These are phyloP conservation scores for Neofusicoccum cordaticola DNA, from an alignment of 2,329 filamentous ascomycete genomes.

Conservation along the genomic window DNA sequence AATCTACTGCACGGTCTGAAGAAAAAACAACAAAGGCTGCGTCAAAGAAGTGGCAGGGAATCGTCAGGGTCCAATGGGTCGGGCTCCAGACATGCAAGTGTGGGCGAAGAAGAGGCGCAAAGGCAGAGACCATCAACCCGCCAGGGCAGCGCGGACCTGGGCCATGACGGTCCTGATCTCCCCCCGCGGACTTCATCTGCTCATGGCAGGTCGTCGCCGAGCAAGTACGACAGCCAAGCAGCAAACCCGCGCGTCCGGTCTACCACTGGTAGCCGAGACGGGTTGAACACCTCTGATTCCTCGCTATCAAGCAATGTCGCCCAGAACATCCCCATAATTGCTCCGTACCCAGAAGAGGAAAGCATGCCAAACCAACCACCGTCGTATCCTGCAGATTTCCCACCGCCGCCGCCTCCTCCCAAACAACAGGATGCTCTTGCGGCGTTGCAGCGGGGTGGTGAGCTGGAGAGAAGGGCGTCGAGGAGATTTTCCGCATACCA, in stretches of 20 bases:
- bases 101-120: slow-evolving; percentile 27
- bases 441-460: slow-evolving; percentile 85
- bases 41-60: slow-evolving; percentile 54
- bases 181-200: slow-evolving; percentile 48
- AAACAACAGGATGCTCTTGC: slow-evolving; percentile 87
- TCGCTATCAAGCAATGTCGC: slow-evolving; percentile 71
- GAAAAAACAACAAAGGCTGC: slow-evolving; percentile 88
- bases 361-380: slow-evolving; percentile 41
- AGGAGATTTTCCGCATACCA: slow-evolving; percentile 94
- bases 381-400: slow-evolving; percentile 54
- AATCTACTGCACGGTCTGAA: slow-evolving; percentile 94
- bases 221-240: slow-evolving; percentile 40
- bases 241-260: slow-evolving; percentile 31
- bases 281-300: slow-evolving; percentile 41
- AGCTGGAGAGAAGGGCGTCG: slow-evolving; percentile 88
- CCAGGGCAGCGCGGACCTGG: slow-evolving; percentile 40
- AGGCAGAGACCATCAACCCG: slow-evolving; percentile 36
- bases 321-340: slow-evolving; percentile 72
- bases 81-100: slow-evolving; percentile 39
- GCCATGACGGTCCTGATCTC: slow-evolving; percentile 39
- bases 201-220: slow-evolving; percentile 44
- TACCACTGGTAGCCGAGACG: slow-evolving; percentile 26
- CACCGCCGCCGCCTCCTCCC: slow-evolving; percentile 72
- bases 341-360: slow-evolving; percentile 67
- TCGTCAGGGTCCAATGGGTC: slow-evolving; percentile 39